A percentile compares a stretch with the other conserved stretches of the same genome.
These are phyloP conservation scores for Hyaloscypha hepaticicola DNA, from an alignment of 495 filamentous ascomycete genomes.

Conservation along the genomic window DNA sequence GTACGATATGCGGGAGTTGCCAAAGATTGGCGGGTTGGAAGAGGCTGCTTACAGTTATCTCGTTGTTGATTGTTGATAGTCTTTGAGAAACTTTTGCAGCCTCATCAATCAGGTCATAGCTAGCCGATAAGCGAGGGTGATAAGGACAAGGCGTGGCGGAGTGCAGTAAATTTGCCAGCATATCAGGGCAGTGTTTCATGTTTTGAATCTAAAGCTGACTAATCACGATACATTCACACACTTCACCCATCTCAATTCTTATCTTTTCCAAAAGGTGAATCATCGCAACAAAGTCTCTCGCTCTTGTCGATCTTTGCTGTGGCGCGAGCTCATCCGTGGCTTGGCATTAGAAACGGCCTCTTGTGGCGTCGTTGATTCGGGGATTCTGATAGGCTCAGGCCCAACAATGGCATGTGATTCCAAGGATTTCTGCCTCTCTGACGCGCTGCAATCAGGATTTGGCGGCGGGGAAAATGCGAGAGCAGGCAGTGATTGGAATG, in stretches of 20 bases:
- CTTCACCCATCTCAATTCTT: background rate
- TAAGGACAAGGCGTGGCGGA: too few species aligned
- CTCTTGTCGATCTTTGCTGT: background rate
- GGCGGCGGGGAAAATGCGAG: background rate
- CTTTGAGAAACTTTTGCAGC: background rate
- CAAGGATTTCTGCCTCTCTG: constrained; percentile 13
- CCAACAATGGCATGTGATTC: constrained; percentile 5
- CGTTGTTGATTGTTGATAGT: background rate
- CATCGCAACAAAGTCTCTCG: background rate
- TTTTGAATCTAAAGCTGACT: too few species aligned
- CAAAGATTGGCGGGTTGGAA: background rate
- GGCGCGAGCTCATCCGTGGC: constrained; percentile 2
- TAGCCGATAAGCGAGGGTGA: background rate
- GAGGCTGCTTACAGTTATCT: background rate
- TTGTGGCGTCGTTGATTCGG: constrained; percentile 4
- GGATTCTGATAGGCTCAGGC: background rate
- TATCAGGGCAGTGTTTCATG: background rate
- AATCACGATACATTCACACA: too few species aligned
- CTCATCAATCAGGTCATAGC: background rate
- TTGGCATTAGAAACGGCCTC: constrained; percentile 6
- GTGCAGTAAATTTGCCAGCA: too few species aligned
- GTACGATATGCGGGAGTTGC: background rate
- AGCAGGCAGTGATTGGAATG: constrained; percentile 9
- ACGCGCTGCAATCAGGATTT: constrained; percentile 9
- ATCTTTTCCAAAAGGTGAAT: background rate